Base-by-base conservation (phyloP, 352 stramenopile species). In the Peronosclerospora sorghi region DNA sequence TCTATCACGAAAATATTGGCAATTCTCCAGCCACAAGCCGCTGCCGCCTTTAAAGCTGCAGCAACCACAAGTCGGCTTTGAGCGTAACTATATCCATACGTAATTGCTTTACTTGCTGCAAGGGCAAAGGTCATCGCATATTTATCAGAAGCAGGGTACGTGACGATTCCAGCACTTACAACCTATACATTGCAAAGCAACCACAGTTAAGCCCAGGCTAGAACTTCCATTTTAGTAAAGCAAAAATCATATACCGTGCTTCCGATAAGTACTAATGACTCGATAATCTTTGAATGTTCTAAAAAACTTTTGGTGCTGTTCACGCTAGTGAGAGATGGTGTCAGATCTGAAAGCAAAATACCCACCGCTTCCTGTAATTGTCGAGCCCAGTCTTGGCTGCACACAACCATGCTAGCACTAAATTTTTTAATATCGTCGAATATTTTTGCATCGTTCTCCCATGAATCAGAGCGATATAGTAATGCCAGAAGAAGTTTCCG, bases 21-120 rank as follows among this genome's bases (percentile, higher is more conserved):
- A 42, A 85, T 55, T 40, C 60, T 51, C 72, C 72, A 87, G 0
- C 65, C 69, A 36, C 65, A 69, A 8, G 47, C 49, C 27, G 56
- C 52, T 14, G 67, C 69, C 30, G 61, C 48, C 61, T 80, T 66
- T 17, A 74, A 47, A 17, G 62, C 62, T 34, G 41, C 48, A 46
- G 59, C 24, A 15, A 51, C 52, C 18, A 73, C 14, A 32, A 37
- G 27, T n/a, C 40, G 42, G 17, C 54, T 40, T 2, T 57, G 43
- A 35, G 67, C 61, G 7, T 51, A 56, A 15, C 24, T 28, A 13
- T 35, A n/a, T 5, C 49, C 54, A 45, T 57, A 53, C 32, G 56
- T 37, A 9, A 62, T 41, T 8, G 45, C 28, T 38, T 57, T 61
- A n/a, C 20, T 32, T 37, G 57, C 57, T 39, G 40, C 46, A 8